phyloP scores from a whole-genome alignment of 345 rosid species.

The Hibiscus mutabilis region DNA sequence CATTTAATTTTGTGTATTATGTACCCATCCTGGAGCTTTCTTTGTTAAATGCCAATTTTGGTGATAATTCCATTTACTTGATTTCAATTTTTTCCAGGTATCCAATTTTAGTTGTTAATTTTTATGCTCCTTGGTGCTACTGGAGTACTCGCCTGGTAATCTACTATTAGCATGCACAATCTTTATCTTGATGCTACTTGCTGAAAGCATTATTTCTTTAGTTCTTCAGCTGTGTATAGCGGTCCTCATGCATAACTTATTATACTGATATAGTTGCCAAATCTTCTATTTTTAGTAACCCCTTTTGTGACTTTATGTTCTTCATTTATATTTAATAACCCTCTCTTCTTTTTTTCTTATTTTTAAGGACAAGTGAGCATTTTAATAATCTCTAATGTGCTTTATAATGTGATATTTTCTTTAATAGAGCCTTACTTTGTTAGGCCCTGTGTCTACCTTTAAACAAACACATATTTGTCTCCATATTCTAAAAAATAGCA shows the following conservation, averaged over 20 bases:
- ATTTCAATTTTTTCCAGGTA: constrained; percentile 46
- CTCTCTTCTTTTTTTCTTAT: background rate
- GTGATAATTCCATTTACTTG: constrained; percentile 9
- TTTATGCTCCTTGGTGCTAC: constrained; percentile 96
- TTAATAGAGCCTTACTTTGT: background rate
- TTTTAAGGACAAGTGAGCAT: background rate
- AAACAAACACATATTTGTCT: background rate
- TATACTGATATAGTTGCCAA: background rate
- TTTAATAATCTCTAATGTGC: background rate
- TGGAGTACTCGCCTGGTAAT: constrained; percentile 96
- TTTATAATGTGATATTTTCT: background rate
- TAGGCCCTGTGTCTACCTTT: background rate
- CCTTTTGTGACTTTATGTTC: constrained; percentile 15
- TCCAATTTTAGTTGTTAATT: constrained; percentile 84
- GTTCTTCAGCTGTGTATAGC: background rate
- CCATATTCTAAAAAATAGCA: background rate
- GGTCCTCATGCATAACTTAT: background rate
- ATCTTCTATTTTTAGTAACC: too few relatives aligned
- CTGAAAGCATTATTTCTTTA: background rate
- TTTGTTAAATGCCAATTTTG: background rate
- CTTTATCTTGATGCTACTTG: background rate
- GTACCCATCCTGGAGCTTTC: background rate
- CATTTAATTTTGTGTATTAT: constrained; percentile 7
- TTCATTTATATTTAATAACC: background rate
- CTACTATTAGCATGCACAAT: background rate